Conservation (phyloP, 148 eudicot genomes). For the Dysphania ambrosioides region DNA sequence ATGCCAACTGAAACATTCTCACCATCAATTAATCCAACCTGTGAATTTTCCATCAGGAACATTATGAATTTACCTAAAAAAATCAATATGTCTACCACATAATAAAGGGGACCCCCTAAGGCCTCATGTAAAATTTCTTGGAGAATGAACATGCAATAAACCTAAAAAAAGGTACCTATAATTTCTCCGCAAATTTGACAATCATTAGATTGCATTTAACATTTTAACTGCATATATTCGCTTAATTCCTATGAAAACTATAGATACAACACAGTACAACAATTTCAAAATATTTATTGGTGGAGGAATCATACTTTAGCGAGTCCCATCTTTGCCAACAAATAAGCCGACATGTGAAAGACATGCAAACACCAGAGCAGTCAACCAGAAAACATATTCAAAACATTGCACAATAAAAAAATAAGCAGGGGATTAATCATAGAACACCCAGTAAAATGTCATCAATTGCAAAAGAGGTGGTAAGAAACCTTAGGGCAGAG, state of each 20-base stretch:
- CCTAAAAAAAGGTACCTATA: not conserved
- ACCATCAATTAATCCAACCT: too few species aligned
- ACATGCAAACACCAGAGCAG: not conserved
- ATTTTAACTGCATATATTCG: too few species aligned
- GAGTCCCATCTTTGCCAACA: not conserved
- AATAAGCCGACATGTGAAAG: not conserved
- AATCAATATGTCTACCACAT: not conserved
- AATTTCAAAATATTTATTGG: not conserved
- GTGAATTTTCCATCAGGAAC: too few species aligned
- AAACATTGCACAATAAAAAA: not conserved
- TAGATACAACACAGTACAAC: not conserved
- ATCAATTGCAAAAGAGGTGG: not conserved
- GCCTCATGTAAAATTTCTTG: not conserved
- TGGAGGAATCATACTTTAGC: not conserved
- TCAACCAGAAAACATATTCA: not conserved
- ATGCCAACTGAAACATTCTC: too few species aligned
- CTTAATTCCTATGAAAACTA: not conserved
- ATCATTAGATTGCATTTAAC: not conserved
- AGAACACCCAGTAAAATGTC: not conserved
- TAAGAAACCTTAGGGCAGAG: conserved; percentile 70
- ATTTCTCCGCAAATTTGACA: not conserved
- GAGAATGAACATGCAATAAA: not conserved
- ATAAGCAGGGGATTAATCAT: not conserved
- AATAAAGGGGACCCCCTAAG: not conserved
- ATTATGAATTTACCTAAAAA: too few species aligned